Percentiles rank a stretch among this genome's conserved stretches.
Conservation (phyloP, 2,329 filamentous ascomycete species). For the Colletotrichum tropicicola region DNA sequence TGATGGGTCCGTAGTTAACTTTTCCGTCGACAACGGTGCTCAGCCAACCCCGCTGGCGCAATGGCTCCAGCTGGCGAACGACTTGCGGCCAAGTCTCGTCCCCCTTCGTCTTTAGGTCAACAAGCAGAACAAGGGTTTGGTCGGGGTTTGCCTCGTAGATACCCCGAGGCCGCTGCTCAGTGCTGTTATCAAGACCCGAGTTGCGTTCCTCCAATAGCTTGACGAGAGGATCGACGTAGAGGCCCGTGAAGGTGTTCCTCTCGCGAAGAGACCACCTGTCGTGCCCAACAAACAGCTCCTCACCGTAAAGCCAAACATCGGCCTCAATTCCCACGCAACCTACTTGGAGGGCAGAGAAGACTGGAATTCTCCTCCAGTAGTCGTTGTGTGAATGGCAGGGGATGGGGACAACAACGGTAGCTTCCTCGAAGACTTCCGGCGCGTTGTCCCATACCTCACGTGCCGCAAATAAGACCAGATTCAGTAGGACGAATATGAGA, state of each 20-base stretch:
- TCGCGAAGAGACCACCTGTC: conserved; percentile 60
- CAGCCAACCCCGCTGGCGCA: conserved; percentile 67
- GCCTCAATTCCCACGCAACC: conserved; percentile 74
- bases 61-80: conserved; percentile 62
- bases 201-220: conserved; percentile 63
- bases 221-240: conserved; percentile 73
- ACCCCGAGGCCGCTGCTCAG: conserved; percentile 50
- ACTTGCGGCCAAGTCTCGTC: conserved; percentile 61
- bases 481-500: conserved; percentile 22
- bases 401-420: conserved; percentile 54
- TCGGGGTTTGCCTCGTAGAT: conserved; percentile 63
- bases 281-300: conserved; percentile 70
- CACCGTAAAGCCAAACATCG: conserved; percentile 71
- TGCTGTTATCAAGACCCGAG: conserved; percentile 54
- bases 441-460: conserved; percentile 18
- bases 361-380: conserved; percentile 71
- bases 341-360: conserved; percentile 68
- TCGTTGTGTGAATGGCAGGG: conserved; percentile 76
- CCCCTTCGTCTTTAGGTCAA: conserved; percentile 74
- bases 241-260: conserved; percentile 64
- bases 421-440: neutral
- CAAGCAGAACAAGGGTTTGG: conserved; percentile 68
- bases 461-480: conserved; percentile 23
- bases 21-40: conserved; percentile 59
- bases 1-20: conserved; percentile 66